Conservation (phyloP, 1,284 basidiomycete genomes). For the Fomitopsis schrenkii region DNA sequence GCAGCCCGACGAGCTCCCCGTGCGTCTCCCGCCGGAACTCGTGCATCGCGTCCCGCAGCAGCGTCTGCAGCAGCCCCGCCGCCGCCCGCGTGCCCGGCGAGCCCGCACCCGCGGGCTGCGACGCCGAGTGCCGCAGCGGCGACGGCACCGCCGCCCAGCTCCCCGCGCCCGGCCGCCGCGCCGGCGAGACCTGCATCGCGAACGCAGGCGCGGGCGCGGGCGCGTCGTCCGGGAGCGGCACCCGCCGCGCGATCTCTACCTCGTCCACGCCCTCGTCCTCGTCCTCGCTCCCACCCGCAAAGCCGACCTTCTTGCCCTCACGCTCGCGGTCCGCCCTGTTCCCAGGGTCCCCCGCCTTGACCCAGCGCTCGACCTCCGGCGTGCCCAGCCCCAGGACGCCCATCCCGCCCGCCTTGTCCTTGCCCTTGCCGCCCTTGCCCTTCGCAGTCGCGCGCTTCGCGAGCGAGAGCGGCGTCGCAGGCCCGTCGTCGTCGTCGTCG, state of each 20-base stretch:
- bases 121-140: slow-evolving; percentile 31
- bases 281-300: slow-evolving; percentile 16
- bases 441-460: slow-evolving; percentile 20
- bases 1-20: slow-evolving; percentile 64
- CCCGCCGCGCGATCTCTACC: slow-evolving; percentile 13
- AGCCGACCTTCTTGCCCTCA: slow-evolving; percentile 27
- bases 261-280: slow-evolving; percentile 17
- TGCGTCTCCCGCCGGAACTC: slow-evolving; percentile 66
- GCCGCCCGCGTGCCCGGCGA: slow-evolving; percentile 34
- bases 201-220: slow-evolving; percentile 16
- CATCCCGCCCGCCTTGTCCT: slow-evolving; percentile 16
- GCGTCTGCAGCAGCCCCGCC: slow-evolving; percentile 57
- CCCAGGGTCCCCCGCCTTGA: slow-evolving; percentile 27
- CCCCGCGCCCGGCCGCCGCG: slow-evolving; percentile 30
- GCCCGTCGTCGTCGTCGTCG: slow-evolving; percentile 25
- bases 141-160: slow-evolving; percentile 34
- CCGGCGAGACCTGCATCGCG: slow-evolving; percentile 60
- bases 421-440: background rate
- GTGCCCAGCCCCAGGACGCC: slow-evolving; percentile 41
- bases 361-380: slow-evolving; percentile 48
- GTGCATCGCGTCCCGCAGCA: slow-evolving; percentile 65
- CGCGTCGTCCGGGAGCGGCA: background rate
- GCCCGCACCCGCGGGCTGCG: slow-evolving; percentile 11
- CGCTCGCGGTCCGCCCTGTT: slow-evolving; percentile 9
- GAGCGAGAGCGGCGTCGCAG: slow-evolving; percentile 39